Evolutionary conservation across 2,329 filamentous ascomycete genomes (phyloP), one percentile per base, ranked within the genome.

Genomic region (Fusarium pseudograminearum): DNA sequence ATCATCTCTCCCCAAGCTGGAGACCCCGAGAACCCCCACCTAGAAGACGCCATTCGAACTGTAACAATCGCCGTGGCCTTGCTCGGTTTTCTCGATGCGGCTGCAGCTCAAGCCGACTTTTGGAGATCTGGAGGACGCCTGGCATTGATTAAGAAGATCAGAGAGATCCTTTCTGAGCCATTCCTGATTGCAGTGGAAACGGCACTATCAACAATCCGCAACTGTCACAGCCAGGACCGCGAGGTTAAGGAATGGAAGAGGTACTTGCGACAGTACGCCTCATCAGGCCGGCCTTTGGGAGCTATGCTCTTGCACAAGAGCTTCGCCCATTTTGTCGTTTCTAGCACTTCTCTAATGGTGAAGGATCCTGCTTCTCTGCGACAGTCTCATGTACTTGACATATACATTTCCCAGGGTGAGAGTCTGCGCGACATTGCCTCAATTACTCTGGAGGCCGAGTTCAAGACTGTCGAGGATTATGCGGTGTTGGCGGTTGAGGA

Each of bases 291-390:
- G 22, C 95, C 97, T 1, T 82, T 99, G 44, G 94, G 96, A 12
- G 93, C 94, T 15, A 96, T 98, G 91, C 86, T 98, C 8, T 81
- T 99, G 24, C 94, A 97, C 78, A 89, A 93, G 75, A 94, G 91
- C 68, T 97, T 97, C 77, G 93, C 97, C 85, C 90, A 89, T 79
- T 87, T 98, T 33, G 85, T 98, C 15, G 90, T 94, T 34, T 89
- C 93, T 3, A 91, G 89, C 56, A 93, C 93, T 3, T 92, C 93
- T 16, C 85, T 95, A 30, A 83, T 95, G 64, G 85, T 93, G 20
- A 85, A 88, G 33, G 88, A 91, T 41, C 85, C 86, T 8, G 82
- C 86, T n/a, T 80, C 83, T 18, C 81, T 92, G 38, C 85, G 86
- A 54, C 84, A 87, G 41, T 83, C 84, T 16, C 89, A 93, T 66